Percentiles rank a stretch among this genome's conserved stretches.
phyloP scores from a whole-genome alignment of 305 asterid genomes.

The Fraxinus ornus region DNA sequence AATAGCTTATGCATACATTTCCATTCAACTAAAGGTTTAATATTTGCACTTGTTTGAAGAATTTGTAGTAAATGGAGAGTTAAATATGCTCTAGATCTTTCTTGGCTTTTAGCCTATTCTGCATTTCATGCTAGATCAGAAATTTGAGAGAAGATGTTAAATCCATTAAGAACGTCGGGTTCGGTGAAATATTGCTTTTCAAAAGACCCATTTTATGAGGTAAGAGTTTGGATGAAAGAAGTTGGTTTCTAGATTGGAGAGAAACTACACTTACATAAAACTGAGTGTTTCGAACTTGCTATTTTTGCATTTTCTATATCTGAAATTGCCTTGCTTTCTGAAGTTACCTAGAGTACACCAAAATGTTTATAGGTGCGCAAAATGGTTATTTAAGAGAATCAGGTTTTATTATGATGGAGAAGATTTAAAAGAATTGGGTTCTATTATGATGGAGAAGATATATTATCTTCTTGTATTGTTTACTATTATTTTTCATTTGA shows the following conservation, averaged over 20 bases:
- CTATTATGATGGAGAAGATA: background rate
- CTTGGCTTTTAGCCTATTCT: background rate
- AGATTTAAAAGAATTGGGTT: background rate
- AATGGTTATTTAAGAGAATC: background rate
- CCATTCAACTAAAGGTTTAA: background rate
- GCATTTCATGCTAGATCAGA: background rate
- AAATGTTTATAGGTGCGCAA: background rate
- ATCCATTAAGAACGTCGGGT: background rate
- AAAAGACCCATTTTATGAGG: background rate
- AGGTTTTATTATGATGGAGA: background rate
- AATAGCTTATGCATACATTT: background rate
- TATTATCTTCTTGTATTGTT: background rate
- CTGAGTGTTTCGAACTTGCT: background rate
- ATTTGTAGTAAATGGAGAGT: background rate
- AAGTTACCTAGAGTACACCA: background rate
- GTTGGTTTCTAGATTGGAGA: background rate
- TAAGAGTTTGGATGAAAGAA: background rate
- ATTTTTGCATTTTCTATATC: background rate
- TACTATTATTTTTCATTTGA: background rate
- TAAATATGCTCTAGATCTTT: background rate
- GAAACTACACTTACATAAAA: background rate
- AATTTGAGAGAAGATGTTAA: background rate
- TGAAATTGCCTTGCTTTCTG: background rate
- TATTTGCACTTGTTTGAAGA: background rate
- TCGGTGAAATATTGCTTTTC: background rate